Base-by-base conservation (phyloP, 108 stramenopile genomes). In the Licmophora abbreviata region DNA sequence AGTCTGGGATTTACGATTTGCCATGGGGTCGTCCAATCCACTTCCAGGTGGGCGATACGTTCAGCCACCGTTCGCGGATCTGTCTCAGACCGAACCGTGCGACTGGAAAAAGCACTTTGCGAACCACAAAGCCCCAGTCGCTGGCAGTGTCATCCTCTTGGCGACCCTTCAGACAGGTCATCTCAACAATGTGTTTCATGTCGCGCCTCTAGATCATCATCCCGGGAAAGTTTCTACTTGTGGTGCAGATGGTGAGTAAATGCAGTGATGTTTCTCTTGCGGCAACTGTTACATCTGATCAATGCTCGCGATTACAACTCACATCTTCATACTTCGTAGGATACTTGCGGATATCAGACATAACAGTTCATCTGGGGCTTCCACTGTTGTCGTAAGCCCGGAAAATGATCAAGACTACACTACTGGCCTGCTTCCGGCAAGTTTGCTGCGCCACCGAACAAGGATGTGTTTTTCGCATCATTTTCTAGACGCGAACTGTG, bases 201-300 rank as follows among this genome's bases (percentile, higher is more conserved):
- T 66, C 0, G 71, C 83, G 10, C 81, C 88, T 0, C 33, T 83
- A 10, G 49, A 36, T 14, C 53, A 62, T 32, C 49, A 63, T 17
- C 76, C 69, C 4, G 88, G 88, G 0, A 79, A 81, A 50, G 68
- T 90, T 10, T 69, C 60, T 9, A 85, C 88, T 0, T 90, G 88
- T 52, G 88, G 67, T 22, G 83, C 83, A 4, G 88, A 90, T 69
- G 88, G 88, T n/a, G n/a, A n/a, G n/a, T n/a, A n/a, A n/a, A n/a
- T n/a, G n/a, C n/a, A n/a, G n/a, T n/a, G n/a, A n/a, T n/a, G n/a
- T n/a, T n/a, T n/a, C n/a, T n/a, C n/a, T n/a, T n/a, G n/a, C n/a
- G n/a, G n/a, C n/a, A n/a, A n/a, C n/a, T n/a, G n/a, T n/a, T n/a
- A n/a, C n/a, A n/a, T n/a, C n/a, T n/a, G n/a, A n/a, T n/a, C n/a